phyloP scores from a whole-genome alignment of 768 basidiomycete species.

The Russula emetica region DNA sequence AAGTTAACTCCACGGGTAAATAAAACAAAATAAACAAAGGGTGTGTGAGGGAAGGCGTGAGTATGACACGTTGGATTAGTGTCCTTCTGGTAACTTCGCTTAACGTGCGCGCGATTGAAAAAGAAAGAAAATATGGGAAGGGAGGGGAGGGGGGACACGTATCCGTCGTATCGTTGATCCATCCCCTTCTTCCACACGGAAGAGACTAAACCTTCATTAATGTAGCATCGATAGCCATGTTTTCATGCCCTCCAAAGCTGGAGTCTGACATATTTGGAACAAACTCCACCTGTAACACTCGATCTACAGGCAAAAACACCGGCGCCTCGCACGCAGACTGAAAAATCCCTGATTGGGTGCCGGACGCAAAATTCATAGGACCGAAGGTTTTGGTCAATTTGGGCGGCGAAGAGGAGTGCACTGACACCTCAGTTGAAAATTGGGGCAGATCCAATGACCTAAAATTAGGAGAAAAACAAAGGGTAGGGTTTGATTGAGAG shows the following conservation, averaged over 20 bases:
- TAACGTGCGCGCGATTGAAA: too few species aligned
- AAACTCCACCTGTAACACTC: constrained; percentile 3
- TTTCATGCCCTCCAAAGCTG: neutral
- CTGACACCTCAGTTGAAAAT: neutral
- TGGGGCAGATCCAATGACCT: constrained; percentile 2
- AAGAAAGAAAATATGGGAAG: neutral
- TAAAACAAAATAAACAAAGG: neutral
- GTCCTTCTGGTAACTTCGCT: too few species aligned
- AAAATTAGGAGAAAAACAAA: neutral
- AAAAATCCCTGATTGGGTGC: neutral
- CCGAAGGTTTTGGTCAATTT: neutral
- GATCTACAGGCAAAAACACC: neutral
- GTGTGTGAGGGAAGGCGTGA: neutral
- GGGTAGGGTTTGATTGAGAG: neutral
- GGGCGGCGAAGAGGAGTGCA: neutral
- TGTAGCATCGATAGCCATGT: neutral
- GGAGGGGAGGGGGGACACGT: neutral
- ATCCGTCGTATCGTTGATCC: neutral
- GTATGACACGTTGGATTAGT: neutral
- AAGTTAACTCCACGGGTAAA: neutral
- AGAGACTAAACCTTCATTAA: neutral
- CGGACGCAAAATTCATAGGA: neutral
- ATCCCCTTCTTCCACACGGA: neutral
- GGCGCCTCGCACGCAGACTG: neutral
- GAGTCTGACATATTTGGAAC: neutral